A percentile compares a stretch with the other conserved stretches of the same genome.
Evolutionary conservation across 140 eudicot species (phyloP).

Genomic region (Flaveria floridana): DNA sequence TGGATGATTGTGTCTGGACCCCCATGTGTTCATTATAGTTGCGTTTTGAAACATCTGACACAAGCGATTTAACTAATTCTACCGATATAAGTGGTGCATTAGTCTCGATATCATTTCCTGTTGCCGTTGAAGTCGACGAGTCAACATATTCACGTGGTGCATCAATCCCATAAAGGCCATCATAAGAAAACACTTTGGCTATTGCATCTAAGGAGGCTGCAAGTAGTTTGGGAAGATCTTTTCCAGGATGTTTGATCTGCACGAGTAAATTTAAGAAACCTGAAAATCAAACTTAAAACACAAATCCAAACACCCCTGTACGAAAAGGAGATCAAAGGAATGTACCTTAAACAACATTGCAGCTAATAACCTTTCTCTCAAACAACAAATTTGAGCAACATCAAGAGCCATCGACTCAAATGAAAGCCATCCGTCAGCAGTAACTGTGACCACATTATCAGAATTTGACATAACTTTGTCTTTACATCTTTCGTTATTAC

Average conservation of each 20-base stretch:
- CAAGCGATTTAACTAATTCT: slow-evolving; percentile 38
- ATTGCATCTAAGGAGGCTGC: slow-evolving; percentile 59
- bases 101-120: slow-evolving; percentile 43
- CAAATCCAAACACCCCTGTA: background rate
- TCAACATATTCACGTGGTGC: slow-evolving; percentile 49
- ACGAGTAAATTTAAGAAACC: background rate
- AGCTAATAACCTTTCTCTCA: slow-evolving; percentile 78
- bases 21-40: too few relatives aligned
- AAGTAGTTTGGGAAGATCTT: slow-evolving; percentile 63
- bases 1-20: too few relatives aligned
- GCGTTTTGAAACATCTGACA: background rate
- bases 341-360: slow-evolving; percentile 68
- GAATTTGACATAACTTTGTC: slow-evolving; percentile 77
- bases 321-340: background rate
- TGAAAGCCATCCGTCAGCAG: slow-evolving; percentile 83
- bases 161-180: slow-evolving; percentile 62
- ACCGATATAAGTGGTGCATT: background rate
- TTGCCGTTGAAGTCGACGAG: slow-evolving; percentile 44
- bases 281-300: background rate
- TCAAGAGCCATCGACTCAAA: slow-evolving; percentile 77
- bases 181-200: slow-evolving; percentile 60
- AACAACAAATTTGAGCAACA: slow-evolving; percentile 85
- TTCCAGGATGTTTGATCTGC: slow-evolving; percentile 62
- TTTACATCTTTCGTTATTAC: slow-evolving; percentile 22
- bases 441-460: slow-evolving; percentile 57